phyloP scores from a whole-genome alignment of 148 eudicot species.

The Drosera capensis region DNA sequence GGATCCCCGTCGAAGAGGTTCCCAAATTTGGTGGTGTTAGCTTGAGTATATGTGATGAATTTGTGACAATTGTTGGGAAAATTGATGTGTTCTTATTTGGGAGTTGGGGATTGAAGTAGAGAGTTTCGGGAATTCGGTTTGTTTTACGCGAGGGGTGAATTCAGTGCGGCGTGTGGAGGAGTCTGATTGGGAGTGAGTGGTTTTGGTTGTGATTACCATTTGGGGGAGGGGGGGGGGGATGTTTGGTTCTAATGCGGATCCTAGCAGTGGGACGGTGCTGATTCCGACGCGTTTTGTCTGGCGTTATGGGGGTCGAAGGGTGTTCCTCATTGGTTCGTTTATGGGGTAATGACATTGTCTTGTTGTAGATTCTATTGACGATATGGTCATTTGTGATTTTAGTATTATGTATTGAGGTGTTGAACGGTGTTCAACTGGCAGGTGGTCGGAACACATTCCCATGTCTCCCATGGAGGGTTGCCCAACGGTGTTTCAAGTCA shows the following conservation, averaged over 20 bases:
- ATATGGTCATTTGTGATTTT: not conserved
- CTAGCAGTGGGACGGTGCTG: slow-evolving; percentile 13
- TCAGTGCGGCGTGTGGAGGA: not conserved
- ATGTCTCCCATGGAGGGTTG: slow-evolving; percentile 68
- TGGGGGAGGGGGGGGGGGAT: no score
- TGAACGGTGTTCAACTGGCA: slow-evolving; percentile 8
- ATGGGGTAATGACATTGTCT: slow-evolving; percentile 18
- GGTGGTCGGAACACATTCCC: slow-evolving; percentile 46
- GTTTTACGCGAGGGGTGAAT: not conserved
- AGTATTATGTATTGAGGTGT: not conserved
- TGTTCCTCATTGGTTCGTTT: slow-evolving; percentile 32
- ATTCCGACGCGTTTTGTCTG: slow-evolving; percentile 17
- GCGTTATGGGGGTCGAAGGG: slow-evolving; percentile 32
- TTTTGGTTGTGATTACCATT: not conserved
- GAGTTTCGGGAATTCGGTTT: not conserved
- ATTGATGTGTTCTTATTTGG: not conserved
- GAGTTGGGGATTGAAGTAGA: slow-evolving; percentile 2
- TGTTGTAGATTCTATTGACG: slow-evolving; percentile 3
- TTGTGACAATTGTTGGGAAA: not conserved
- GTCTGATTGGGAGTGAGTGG: not conserved
- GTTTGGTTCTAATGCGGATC: slow-evolving; percentile 26
- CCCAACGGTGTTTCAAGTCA: slow-evolving; percentile 51
- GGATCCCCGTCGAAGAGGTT: slow-evolving; percentile 27
- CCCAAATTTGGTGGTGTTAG: slow-evolving; percentile 3
- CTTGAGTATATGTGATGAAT: not conserved